Evolutionary conservation across 331 rosid species (phyloP), one percentile per base, ranked within the genome.

Genomic region (Pyrus hybrid): DNA sequence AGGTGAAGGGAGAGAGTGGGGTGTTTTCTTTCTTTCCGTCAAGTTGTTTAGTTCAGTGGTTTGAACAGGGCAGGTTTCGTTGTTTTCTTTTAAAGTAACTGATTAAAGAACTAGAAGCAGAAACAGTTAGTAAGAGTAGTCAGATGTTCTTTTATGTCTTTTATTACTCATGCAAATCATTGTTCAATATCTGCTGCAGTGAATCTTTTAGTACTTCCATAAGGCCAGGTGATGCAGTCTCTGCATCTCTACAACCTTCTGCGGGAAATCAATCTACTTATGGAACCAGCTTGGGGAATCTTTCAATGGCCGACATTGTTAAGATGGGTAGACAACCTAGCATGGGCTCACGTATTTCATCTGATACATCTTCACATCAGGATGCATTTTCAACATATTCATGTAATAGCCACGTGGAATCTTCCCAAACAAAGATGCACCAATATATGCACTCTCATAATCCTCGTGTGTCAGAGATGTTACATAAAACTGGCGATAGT

Each of bases 251-350:
- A 49, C 83, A 81, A 77, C 79, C 80, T 65, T 80, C 90, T 68
- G 4, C 58, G 64, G 84, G 81, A 70, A 72, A 67, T 78, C 80
- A 78, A 64, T 75, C 89, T 73, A 23, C 77, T 60, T 76, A 67
- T 72, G 82, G 85, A 47, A 79, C 65, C 71, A 80, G 76, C 73
- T 84, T 60, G 58, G 89, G 78, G 58, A 80, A 81, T 76, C 87
- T 85, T 83, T 85, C 94, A 63, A 87, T 86, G 90, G 94, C 91
- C 58, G 94, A 91, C 70, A 33, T 91, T 80, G 89, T 91, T 12
- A 87, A 81, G 80, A 76, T 87, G 85, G 94, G 91, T 62, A 84
- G 25, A 60, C 61, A 74, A 12, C 76, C 70, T 4, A 12, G 72
- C 22, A 79, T 72, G 61, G 63, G 54, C 11, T 80, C 79, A 68